Percentiles rank a stretch among this genome's conserved stretches.
These are phyloP conservation scores for Pichia phayaonensis DNA, from an alignment of 805 yeast genomes.

Conservation along the genomic window DNA sequence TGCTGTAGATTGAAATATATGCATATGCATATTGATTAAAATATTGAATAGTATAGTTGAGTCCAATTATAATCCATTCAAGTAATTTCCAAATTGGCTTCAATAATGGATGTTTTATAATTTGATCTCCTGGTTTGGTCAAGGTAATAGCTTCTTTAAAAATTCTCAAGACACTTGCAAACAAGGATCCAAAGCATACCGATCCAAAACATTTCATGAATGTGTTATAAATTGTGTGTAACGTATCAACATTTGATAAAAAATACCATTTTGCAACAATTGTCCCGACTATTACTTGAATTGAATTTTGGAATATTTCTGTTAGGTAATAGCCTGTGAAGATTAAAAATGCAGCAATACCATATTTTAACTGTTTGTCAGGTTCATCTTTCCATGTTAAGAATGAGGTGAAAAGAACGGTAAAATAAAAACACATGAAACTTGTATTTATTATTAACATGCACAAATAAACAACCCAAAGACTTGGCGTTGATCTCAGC, in stretches of 20 bases:
- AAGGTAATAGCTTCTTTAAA: constrained; percentile 2
- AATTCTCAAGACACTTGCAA: constrained; percentile 62
- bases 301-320: constrained; percentile 71
- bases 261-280: constrained; percentile 90
- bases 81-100: constrained; percentile 1
- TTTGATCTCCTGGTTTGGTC: neutral
- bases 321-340: constrained; percentile 80
- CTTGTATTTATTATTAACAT: constrained; percentile 47
- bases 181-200: constrained; percentile 68
- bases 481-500: constrained; percentile 60
- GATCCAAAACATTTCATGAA: constrained; percentile 83
- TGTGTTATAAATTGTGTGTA: constrained; percentile 64
- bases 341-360: constrained; percentile 62
- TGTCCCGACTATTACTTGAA: constrained; percentile 78
- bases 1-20: constrained; percentile 79
- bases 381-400: constrained; percentile 50
- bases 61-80: neutral
- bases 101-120: neutral
- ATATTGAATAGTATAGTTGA: constrained; percentile 10
- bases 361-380: constrained; percentile 4
- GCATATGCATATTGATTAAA: constrained; percentile 84
- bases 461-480: constrained; percentile 37
- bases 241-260: constrained; percentile 59
- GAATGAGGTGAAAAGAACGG: constrained; percentile 67
- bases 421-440: constrained; percentile 58